Evolutionary conservation across 305 asterid species (phyloP), one percentile per base, ranked within the genome.

Genomic region (Ajuga reptans): DNA sequence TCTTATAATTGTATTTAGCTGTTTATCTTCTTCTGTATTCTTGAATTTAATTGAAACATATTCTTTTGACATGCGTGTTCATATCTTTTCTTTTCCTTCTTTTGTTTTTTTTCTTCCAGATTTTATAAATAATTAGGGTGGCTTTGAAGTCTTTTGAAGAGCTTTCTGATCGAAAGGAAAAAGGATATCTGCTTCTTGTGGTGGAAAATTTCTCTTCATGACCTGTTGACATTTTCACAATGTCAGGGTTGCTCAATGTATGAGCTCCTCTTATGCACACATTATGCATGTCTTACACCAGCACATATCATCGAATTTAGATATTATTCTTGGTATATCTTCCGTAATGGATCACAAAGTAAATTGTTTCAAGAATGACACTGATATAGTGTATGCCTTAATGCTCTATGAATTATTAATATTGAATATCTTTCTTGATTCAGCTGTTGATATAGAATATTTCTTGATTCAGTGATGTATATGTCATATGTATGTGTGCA

Each of bases 191-290:
- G 85, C 89, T 61, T 79, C 73, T 79, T 54, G 36, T 59, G 72
- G 70, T 68, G 78, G 88, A 77, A 73, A 84, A 76, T 60, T 64
- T 71, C 64, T 74, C 83, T 86, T 86, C 84, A 87, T 90, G 94
- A 82, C 82, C 79, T 73, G 74, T 84, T 90, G 98, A 89, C 85
- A 84, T 76, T 77, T 75, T 77, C 76, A 81, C 82, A 56, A 92
- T 92, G 98, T 90, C 98, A 75, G 98, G 98, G 80, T 81, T 90
- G 73, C 88, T 88, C 71, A 90, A 92, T 86, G 98, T 92, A 92
- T 53, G 55, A 67, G 60, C 78, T 80, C 74, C 64, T 75, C 89
- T 66, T 6, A 56, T 52, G 53, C 68, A 55, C 55, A 34, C 65
- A 8, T 41, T 71, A 65, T 69, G 42, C 56, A 9, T 60, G 9